These are phyloP conservation scores for Peronospora farinosa DNA, from an alignment of 352 stramenopile species.

Conservation along the genomic window DNA sequence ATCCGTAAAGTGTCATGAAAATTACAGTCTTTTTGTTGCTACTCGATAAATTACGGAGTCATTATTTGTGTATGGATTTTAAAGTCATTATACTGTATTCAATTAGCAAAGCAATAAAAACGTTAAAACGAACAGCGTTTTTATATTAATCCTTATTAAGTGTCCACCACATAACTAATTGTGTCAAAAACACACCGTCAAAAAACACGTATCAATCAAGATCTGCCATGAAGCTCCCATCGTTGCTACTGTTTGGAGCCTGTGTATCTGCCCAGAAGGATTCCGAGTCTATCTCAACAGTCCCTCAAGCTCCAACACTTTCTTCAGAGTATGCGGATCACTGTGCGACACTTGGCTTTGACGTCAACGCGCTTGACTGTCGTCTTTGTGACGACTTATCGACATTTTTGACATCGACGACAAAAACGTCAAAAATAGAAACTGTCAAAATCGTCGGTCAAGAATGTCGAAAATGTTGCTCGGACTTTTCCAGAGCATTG, in stretches of 20 bases:
- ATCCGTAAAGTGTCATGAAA: too few species aligned
- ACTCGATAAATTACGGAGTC: too few species aligned
- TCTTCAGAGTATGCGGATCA: constrained; percentile 6
- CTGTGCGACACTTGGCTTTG: constrained; percentile 48
- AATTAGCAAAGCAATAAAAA: too few species aligned
- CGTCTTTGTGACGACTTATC: constrained; percentile 45
- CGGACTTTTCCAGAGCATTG: constrained; percentile 32
- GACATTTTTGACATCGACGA: constrained; percentile 22
- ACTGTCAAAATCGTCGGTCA: constrained; percentile 13
- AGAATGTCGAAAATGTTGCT: constrained; percentile 47
- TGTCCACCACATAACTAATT: too few species aligned
- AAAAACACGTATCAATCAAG: too few species aligned
- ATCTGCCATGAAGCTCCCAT: background rate
- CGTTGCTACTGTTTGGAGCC: background rate
- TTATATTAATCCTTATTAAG: too few species aligned
- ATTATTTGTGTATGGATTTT: too few species aligned
- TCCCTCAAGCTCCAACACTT: background rate
- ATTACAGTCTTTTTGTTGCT: too few species aligned
- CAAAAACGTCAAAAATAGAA: constrained; percentile 5
- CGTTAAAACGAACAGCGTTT: too few species aligned
- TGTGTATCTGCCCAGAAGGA: background rate
- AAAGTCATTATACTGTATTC: too few species aligned
- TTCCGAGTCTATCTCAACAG: background rate
- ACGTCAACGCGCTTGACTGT: constrained; percentile 54
- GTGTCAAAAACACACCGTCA: too few species aligned